Conservation (phyloP, 177 flowering plant species). For the Vitis hybrid region DNA sequence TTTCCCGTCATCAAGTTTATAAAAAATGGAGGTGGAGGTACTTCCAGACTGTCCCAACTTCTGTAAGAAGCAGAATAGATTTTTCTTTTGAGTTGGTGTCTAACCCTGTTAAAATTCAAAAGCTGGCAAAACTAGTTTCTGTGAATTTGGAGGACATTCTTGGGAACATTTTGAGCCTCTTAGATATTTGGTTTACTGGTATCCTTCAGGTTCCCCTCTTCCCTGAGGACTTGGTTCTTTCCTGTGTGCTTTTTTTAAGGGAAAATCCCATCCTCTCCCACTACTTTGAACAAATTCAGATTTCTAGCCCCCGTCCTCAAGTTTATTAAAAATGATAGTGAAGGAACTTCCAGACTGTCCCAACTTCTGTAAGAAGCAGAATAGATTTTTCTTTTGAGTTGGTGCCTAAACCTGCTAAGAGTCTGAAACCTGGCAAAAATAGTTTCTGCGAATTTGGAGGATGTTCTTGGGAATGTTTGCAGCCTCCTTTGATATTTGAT, state of each 20-base stretch:
- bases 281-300: not conserved
- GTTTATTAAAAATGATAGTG: too few relatives aligned
- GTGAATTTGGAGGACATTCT: not conserved
- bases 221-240: not conserved
- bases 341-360: too few relatives aligned
- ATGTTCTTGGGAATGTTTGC: too few relatives aligned
- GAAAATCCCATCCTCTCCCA: not conserved
- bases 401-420: not conserved
- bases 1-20: not conserved
- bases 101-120: too few relatives aligned
- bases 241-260: not conserved
- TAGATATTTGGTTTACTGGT: not conserved
- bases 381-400: too few relatives aligned
- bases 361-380: too few relatives aligned
- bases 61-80: not conserved
- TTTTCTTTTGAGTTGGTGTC: not conserved
- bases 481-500: too few relatives aligned
- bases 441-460: too few relatives aligned
- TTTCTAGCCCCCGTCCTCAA: too few relatives aligned
- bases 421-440: not conserved
- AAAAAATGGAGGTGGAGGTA: not conserved
- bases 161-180: not conserved
- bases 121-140: too few relatives aligned
- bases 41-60: too few relatives aligned
- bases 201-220: not conserved